phyloP scores from a whole-genome alignment of 2,329 filamentous ascomycete genomes.

The Chrysoporthe puriensis region DNA sequence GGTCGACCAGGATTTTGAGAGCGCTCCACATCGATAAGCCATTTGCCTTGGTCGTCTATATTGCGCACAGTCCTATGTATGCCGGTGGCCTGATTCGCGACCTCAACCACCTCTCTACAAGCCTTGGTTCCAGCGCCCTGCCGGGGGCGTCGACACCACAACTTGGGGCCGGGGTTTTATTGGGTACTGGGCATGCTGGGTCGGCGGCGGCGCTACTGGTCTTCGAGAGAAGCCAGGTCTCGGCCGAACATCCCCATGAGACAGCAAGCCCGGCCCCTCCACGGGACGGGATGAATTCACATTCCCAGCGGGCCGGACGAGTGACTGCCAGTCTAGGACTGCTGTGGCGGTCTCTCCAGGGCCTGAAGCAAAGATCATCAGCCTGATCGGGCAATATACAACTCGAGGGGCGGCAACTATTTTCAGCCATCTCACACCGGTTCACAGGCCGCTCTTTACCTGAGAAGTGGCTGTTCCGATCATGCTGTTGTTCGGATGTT shows the following conservation, averaged over 20 bases:
- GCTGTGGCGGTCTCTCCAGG: background rate
- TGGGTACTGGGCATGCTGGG: too few species aligned
- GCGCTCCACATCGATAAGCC: background rate
- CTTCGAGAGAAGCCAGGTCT: background rate
- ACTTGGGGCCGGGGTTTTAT: background rate
- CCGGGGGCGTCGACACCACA: background rate
- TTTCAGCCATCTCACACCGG: background rate
- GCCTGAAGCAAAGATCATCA: background rate
- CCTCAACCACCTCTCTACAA: background rate
- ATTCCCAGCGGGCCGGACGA: background rate
- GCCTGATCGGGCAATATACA: constrained; percentile 3
- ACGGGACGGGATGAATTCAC: background rate
- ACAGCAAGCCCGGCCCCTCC: background rate
- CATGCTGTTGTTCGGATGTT: background rate
- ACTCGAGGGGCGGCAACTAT: background rate
- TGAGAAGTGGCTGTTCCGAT: background rate
- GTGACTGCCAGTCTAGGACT: background rate
- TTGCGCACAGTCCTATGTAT: background rate
- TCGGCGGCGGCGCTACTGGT: background rate
- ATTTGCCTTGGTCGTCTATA: background rate
- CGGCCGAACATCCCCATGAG: background rate
- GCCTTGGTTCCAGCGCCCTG: background rate
- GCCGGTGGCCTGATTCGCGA: background rate
- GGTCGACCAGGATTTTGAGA: background rate
- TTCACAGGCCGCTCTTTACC: background rate